Evolutionary conservation across 345 rosid species (phyloP).

Genomic region (Angophora floribunda): DNA sequence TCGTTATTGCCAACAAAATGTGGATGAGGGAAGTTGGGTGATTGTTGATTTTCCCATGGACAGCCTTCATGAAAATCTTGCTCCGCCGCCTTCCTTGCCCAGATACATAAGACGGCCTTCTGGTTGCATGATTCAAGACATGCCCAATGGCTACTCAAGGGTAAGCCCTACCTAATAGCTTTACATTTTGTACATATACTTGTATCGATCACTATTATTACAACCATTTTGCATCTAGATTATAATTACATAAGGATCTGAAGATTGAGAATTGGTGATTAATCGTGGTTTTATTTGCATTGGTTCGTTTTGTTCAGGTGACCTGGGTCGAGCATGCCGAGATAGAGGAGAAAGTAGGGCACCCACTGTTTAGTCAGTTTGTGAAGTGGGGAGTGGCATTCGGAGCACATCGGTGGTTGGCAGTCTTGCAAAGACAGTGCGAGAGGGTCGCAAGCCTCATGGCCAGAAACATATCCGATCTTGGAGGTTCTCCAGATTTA

Average conservation of each 20-base stretch:
- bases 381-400: conserved; percentile 57
- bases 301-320: conserved; percentile 18
- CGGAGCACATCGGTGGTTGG: conserved; percentile 89
- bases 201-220: background rate
- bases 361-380: conserved; percentile 39
- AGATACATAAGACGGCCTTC: conserved; percentile 63
- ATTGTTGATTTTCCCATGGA: conserved; percentile 82
- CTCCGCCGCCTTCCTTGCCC: conserved; percentile 34
- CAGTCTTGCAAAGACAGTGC: conserved; percentile 68
- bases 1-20: conserved; percentile 71
- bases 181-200: background rate
- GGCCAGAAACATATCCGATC: conserved; percentile 80
- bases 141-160: conserved; percentile 96
- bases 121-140: conserved; percentile 87
- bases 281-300: background rate
- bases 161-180: conserved; percentile 8
- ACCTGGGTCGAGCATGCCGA: conserved; percentile 91
- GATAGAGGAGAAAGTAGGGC: conserved; percentile 59
- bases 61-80: conserved; percentile 44
- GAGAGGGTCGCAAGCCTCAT: conserved; percentile 87
- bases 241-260: background rate
- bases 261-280: background rate
- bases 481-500: conserved; percentile 48
- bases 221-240: background rate
- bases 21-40: conserved; percentile 58